phyloP scores from a whole-genome alignment of 2,329 filamentous ascomycete genomes.

The Phialemoniopsis sp. region DNA sequence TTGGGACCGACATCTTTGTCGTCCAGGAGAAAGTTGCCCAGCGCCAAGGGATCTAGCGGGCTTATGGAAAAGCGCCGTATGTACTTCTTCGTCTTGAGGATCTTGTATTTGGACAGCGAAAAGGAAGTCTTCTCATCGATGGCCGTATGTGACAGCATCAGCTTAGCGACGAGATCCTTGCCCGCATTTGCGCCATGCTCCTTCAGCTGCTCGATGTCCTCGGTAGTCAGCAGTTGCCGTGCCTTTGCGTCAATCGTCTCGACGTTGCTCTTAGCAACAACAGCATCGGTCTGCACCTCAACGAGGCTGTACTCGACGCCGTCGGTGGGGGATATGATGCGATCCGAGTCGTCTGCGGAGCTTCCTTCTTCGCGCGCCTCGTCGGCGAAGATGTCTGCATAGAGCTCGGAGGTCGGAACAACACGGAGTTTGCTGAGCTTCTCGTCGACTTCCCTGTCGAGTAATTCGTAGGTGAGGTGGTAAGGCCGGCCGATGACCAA shows the following conservation, averaged over 20 bases:
- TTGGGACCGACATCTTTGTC: slow-evolving; percentile 71
- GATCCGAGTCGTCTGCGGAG: slow-evolving; percentile 33
- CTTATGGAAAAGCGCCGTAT: slow-evolving; percentile 81
- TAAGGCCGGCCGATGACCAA: slow-evolving; percentile 88
- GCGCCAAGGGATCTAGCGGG: slow-evolving; percentile 72
- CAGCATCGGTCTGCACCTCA: slow-evolving; percentile 39
- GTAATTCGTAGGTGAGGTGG: slow-evolving; percentile 85
- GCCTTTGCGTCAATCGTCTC: slow-evolving; percentile 58
- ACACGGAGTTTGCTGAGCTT: slow-evolving; percentile 68
- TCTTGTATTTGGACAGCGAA: slow-evolving; percentile 91
- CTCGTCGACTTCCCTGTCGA: slow-evolving; percentile 64
- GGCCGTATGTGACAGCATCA: slow-evolving; percentile 83
- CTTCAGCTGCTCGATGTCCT: slow-evolving; percentile 71
- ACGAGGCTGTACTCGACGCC: slow-evolving; percentile 41
- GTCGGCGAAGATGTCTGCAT: slow-evolving; percentile 68
- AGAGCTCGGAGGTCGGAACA: slow-evolving; percentile 75
- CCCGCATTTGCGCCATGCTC: slow-evolving; percentile 73
- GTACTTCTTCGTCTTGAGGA: slow-evolving; percentile 92
- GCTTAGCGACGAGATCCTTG: slow-evolving; percentile 86
- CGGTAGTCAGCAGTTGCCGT: slow-evolving; percentile 73
- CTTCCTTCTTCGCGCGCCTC: slow-evolving; percentile 25
- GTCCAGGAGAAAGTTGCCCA: slow-evolving; percentile 73
- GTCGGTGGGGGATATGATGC: slow-evolving; percentile 31
- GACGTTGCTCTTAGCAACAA: slow-evolving; percentile 51
- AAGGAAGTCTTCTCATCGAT: slow-evolving; percentile 94